These are phyloP conservation scores for Aristolochia fimbriata DNA, from an alignment of 164 flowering plant species.

Conservation along the genomic window DNA sequence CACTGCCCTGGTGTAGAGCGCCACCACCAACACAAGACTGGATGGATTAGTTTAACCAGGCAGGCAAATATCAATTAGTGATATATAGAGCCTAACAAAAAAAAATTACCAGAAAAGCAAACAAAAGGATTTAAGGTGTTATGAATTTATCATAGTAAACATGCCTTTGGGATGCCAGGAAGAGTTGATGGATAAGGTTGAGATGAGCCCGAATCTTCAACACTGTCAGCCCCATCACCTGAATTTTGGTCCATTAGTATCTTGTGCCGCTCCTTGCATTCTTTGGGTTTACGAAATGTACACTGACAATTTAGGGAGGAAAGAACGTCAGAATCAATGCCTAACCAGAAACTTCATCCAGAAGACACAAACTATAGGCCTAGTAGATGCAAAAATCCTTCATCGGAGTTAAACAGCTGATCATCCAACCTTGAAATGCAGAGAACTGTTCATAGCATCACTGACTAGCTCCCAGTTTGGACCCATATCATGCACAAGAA, in stretches of 20 bases:
- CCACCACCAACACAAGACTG: constrained; percentile 8
- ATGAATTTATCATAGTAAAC: background rate
- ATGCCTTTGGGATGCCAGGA: constrained; percentile 94
- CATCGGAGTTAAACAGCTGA: background rate
- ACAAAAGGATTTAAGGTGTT: background rate
- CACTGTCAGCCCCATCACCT: constrained; percentile 95
- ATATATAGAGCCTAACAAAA: background rate
- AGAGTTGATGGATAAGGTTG: constrained; percentile 86
- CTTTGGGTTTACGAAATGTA: constrained; percentile 75
- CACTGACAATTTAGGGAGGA: constrained; percentile 32
- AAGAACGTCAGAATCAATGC: constrained; percentile 1
- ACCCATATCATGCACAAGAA: constrained; percentile 98
- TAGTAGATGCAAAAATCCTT: background rate
- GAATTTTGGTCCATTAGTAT: constrained; percentile 64
- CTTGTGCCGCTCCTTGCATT: constrained; percentile 92
- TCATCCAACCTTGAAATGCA: constrained; percentile 64
- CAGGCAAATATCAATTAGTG: too few species aligned
- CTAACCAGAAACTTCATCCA: background rate
- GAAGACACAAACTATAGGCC: background rate
- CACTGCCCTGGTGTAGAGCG: constrained; percentile 64
- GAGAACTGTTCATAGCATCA: constrained; percentile 79
- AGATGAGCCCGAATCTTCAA: constrained; percentile 95
- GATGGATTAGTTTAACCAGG: background rate
- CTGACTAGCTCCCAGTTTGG: constrained; percentile 98
- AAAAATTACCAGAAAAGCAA: background rate